These are phyloP conservation scores for Albifimbria verrucaria DNA, from an alignment of 2,329 filamentous ascomycete species.

Conservation along the genomic window DNA sequence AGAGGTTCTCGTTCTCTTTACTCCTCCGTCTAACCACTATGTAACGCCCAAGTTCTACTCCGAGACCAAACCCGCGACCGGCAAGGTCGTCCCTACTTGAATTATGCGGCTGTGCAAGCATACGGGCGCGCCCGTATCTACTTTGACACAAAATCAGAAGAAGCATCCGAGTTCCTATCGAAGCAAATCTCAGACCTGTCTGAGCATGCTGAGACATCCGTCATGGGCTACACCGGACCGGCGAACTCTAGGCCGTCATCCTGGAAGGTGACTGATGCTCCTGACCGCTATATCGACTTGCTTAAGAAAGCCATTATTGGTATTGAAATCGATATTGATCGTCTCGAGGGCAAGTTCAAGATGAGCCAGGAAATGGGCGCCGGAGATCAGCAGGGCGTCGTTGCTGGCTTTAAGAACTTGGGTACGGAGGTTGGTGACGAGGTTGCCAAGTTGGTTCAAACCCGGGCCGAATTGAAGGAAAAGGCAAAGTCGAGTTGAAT, in stretches of 20 bases:
- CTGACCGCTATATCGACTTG: constrained; percentile 51
- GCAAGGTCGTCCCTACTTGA: constrained; percentile 69
- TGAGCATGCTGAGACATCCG: constrained; percentile 42
- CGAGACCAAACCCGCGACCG: constrained; percentile 60
- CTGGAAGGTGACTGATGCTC: constrained; percentile 59
- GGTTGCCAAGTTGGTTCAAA: constrained; percentile 29
- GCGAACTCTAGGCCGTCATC: constrained; percentile 21
- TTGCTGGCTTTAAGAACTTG: constrained; percentile 48
- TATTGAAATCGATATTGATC: constrained; percentile 54
- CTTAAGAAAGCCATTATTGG: constrained; percentile 59
- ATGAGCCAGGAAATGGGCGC: constrained; percentile 59
- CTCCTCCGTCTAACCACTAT: constrained; percentile 55
- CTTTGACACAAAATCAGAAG: constrained; percentile 42
- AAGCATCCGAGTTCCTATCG: constrained; percentile 42
- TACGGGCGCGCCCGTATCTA: constrained; percentile 57
- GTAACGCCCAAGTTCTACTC: constrained; percentile 67
- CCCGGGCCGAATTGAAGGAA: constrained; percentile 25
- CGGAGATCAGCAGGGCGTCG: constrained; percentile 54
- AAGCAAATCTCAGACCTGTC: constrained; percentile 53
- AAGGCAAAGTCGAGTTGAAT: too few relatives aligned
- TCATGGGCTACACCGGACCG: constrained; percentile 55
- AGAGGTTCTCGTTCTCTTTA: constrained; percentile 64
- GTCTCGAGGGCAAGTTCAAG: constrained; percentile 61
- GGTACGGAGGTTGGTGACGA: constrained; percentile 23
- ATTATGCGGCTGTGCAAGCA: constrained; percentile 63